Conservation (phyloP, 805 yeast genomes). For the Wickerhamomyces mucosus region DNA sequence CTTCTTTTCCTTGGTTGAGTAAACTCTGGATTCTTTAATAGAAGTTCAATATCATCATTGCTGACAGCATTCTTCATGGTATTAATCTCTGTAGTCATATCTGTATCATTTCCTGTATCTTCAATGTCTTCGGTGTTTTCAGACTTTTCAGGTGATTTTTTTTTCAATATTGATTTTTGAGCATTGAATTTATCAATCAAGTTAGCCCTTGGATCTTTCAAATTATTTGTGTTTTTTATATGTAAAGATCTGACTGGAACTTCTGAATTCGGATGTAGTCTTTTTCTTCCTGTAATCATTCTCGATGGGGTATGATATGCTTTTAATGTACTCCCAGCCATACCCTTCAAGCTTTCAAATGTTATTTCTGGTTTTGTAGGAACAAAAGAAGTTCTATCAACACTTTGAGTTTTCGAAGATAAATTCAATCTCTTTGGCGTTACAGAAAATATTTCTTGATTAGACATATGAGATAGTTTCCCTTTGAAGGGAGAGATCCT, state of each 20-base stretch:
- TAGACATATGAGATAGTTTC: constrained; percentile 5
- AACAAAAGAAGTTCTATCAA: constrained; percentile 15
- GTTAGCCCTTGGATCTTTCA: constrained; percentile 10
- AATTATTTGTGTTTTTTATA: too few relatives aligned
- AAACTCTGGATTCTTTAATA: constrained; percentile 6
- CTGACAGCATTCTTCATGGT: constrained; percentile 15
- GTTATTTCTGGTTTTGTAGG: constrained; percentile 13
- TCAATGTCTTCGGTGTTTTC: constrained; percentile 11
- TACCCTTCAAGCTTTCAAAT: constrained; percentile 19
- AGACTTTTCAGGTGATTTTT: too few relatives aligned
- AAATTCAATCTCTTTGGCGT: constrained; percentile 24
- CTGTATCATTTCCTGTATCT: constrained; percentile 6
- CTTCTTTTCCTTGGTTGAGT: constrained; percentile 16
- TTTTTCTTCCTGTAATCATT: constrained; percentile 21
- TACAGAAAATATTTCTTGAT: constrained; percentile 12
- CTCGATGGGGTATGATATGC: constrained; percentile 20
- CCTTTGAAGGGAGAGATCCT: constrained; percentile 20
- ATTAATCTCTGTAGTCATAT: constrained; percentile 16
- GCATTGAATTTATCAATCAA: constrained; percentile 12
- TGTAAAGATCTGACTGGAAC: constrained; percentile 4
- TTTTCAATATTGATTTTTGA: constrained; percentile 12
- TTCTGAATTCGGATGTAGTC: constrained; percentile 20
- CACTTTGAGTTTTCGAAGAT: constrained; percentile 19
- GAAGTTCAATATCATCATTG: constrained; percentile 12
- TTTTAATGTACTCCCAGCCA: constrained; percentile 19